phyloP scores from a whole-genome alignment of 2,329 filamentous ascomycete species.

The Sporothrix curviconia region DNA sequence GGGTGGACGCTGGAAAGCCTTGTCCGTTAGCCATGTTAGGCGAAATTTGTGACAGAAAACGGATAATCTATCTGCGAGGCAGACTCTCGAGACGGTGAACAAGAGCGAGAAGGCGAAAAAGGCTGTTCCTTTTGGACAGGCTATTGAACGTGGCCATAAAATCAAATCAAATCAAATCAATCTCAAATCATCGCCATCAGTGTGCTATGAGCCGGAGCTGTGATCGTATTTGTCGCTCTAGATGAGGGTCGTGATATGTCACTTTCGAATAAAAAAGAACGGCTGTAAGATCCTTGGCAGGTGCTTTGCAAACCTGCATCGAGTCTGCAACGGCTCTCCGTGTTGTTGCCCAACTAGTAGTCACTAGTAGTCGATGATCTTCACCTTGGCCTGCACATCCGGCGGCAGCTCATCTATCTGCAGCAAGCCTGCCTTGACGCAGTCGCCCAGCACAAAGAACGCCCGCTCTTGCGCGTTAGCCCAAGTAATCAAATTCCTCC shows the following conservation, averaged over 20 bases:
- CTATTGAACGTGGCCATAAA: background rate
- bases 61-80: too few relatives aligned
- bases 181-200: background rate
- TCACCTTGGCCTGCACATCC: slow-evolving; percentile 57
- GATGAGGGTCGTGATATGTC: background rate
- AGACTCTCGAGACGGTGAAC: background rate
- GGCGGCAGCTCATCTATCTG: slow-evolving; percentile 69
- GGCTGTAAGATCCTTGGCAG: too few relatives aligned
- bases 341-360: background rate
- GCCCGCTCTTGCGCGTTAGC: slow-evolving; percentile 86
- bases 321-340: too few relatives aligned
- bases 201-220: background rate
- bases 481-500: slow-evolving; percentile 87
- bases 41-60: too few relatives aligned
- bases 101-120: background rate
- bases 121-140: too few relatives aligned
- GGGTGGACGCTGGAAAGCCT: background rate
- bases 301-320: too few relatives aligned
- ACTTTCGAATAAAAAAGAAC: background rate
- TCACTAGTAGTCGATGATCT: slow-evolving; percentile 52
- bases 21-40: too few relatives aligned
- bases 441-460: slow-evolving; percentile 92
- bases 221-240: background rate
- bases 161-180: background rate
- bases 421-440: slow-evolving; percentile 68